Evolutionary conservation across 352 stramenopile species (phyloP), one percentile per base, ranked within the genome.

Genomic region (Elongisporangium anandrum): DNA sequence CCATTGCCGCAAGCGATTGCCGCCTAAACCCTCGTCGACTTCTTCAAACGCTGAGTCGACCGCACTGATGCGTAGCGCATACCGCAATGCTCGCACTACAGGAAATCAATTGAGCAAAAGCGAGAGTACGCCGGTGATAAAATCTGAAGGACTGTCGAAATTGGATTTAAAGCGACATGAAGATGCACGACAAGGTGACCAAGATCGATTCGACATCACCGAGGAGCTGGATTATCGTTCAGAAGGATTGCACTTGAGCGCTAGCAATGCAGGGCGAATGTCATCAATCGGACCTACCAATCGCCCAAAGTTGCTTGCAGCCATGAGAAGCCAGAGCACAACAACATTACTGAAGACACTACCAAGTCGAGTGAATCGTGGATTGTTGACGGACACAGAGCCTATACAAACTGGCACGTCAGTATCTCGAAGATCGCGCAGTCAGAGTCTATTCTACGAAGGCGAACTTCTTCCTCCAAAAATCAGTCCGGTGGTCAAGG

Each of bases 1-100:
- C 48, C 60, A 73, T 23, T 62, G 72, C 19, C 70, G 72, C 34
- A 84, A 83, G 34, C 65, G 74, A 17, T 58, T 79, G 19, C 74
- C 74, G 1, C 61, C 71, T 34, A 41, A 41, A 8, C 29, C n/a
- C n/a, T n/a, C 29, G 29, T 41, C 29, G 29, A 41, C 29, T 9
- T 8, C 13, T 41, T 15, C 29, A 8, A 41, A 41, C 29, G 29
- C 9, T 1, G 29, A 41, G 2, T 41, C 29, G 9, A 41, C 9
- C 29, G 29, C 29, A 8, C 13, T 41, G 29, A 15, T 41, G 9
- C 29, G 29, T 41, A 41, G 29, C 29, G 13, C 29, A 41, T 41
- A 41, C 13, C 29, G 9, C 29, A 41, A 41, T 41, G 29, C 13
- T 13, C 29, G 9, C 9, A 15, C 29, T 15, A 8, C 29, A 41